phyloP scores from a whole-genome alignment of 768 basidiomycete species.

The Auricularia cornea region DNA sequence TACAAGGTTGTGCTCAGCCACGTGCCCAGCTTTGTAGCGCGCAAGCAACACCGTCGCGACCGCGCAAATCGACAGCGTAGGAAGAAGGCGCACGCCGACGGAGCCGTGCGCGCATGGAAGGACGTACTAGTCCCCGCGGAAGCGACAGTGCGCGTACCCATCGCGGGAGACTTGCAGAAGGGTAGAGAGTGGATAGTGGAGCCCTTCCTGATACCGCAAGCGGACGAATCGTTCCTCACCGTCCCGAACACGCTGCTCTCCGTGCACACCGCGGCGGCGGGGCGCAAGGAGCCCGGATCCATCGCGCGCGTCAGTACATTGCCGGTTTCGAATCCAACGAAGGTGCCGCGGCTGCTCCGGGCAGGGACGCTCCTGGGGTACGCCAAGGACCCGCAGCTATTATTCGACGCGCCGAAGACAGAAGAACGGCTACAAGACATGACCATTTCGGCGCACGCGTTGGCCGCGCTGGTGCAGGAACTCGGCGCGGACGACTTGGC shows the following conservation, averaged over 20 bases:
- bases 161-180: no score
- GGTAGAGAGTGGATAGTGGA: no score
- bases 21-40: no score
- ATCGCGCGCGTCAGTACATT: neutral
- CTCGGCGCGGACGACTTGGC: no score
- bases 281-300: conserved; percentile 3
- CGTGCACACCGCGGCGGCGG: neutral
- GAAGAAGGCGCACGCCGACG: neutral
- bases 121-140: conserved; percentile 1
- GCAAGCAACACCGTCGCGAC: no score
- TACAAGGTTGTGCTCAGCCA: no score
- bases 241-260: no score
- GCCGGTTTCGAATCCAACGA: conserved; percentile 9
- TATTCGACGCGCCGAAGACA: conserved; percentile 1
- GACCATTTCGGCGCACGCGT: neutral
- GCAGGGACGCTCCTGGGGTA: no score
- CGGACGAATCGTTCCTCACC: no score
- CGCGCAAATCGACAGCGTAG: neutral
- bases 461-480: no score
- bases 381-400: neutral
- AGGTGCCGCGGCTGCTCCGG: conserved; percentile 1
- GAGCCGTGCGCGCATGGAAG: neutral
- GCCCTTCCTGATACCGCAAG: no score
- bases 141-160: no score
- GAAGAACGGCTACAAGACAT: neutral